These are phyloP conservation scores for Botrytis paeoniae DNA, from an alignment of 2,329 filamentous ascomycete species.

Conservation along the genomic window DNA sequence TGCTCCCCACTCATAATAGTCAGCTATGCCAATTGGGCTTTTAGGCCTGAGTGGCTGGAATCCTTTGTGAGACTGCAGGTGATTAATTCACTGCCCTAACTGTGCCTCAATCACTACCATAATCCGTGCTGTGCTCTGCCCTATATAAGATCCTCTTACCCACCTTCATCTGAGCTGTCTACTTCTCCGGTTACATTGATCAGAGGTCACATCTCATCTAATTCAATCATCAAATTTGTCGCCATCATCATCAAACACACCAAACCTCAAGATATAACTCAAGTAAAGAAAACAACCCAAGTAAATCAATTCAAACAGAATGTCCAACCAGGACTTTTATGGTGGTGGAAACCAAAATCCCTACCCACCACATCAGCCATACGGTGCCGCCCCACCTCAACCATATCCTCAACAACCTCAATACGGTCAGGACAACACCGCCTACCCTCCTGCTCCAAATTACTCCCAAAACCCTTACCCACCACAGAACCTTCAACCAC, in stretches of 20 bases:
- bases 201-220: background rate
- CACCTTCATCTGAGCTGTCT: background rate
- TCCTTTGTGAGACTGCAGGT: background rate
- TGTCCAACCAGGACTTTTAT: constrained; percentile 13
- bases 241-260: background rate
- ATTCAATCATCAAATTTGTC: background rate
- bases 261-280: background rate
- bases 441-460: constrained; percentile 5
- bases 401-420: constrained; percentile 13
- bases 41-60: background rate
- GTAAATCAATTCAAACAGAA: background rate
- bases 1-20: background rate
- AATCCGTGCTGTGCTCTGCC: background rate
- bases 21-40: background rate
- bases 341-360: background rate
- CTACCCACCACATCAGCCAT: constrained; percentile 7
- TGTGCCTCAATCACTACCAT: background rate
- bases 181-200: background rate
- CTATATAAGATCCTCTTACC: constrained; percentile 5
- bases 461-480: background rate
- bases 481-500: constrained; percentile 10
- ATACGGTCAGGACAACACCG: constrained; percentile 1
- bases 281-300: background rate
- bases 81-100: constrained; percentile 10
- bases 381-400: constrained; percentile 4